phyloP scores from a whole-genome alignment of 1,284 basidiomycete species.

The Athelia sp. region DNA sequence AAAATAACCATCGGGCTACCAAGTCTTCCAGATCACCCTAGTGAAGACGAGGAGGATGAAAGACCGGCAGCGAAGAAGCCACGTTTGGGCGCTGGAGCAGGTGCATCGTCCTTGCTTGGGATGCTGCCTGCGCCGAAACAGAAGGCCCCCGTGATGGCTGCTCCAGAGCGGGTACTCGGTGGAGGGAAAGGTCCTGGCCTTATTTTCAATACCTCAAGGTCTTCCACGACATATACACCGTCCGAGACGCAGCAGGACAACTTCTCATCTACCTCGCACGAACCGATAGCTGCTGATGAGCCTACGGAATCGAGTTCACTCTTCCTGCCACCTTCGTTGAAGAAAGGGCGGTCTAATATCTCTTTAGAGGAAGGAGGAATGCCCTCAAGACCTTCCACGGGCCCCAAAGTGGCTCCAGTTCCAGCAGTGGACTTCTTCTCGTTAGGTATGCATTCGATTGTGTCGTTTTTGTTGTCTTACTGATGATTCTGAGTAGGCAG shows the following conservation, averaged over 20 bases:
- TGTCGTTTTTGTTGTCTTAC: conserved; percentile 15
- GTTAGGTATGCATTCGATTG: conserved; percentile 30
- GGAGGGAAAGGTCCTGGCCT: conserved; percentile 56
- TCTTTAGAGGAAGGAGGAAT: conserved; percentile 51
- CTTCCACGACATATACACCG: conserved; percentile 9
- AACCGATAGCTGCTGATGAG: conserved; percentile 7
- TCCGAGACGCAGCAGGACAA: conserved; percentile 12
- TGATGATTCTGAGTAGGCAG: background rate
- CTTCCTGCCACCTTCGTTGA: conserved; percentile 55
- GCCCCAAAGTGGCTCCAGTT: conserved; percentile 23
- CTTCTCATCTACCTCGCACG: conserved; percentile 9
- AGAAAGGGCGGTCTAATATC: conserved; percentile 54
- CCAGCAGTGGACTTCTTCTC: conserved; percentile 68
- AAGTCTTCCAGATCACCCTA: conserved; percentile 33
- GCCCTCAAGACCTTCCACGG: conserved; percentile 19
- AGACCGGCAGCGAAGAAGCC: conserved; percentile 56
- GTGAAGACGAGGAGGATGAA: conserved; percentile 37
- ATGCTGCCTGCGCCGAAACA: conserved; percentile 77
- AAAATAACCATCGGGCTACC: conserved; percentile 71
- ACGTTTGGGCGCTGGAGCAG: conserved; percentile 48
- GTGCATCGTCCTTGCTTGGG: conserved; percentile 58
- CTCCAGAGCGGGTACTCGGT: conserved; percentile 56
- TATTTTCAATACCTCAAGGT: conserved; percentile 40
- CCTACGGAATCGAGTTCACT: conserved; percentile 13
- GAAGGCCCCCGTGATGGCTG: conserved; percentile 36